A percentile compares a stretch with the other conserved stretches of the same genome.
phyloP scores from a whole-genome alignment of 805 yeast genomes.

The Wickerhamomyces kurtzmanii region DNA sequence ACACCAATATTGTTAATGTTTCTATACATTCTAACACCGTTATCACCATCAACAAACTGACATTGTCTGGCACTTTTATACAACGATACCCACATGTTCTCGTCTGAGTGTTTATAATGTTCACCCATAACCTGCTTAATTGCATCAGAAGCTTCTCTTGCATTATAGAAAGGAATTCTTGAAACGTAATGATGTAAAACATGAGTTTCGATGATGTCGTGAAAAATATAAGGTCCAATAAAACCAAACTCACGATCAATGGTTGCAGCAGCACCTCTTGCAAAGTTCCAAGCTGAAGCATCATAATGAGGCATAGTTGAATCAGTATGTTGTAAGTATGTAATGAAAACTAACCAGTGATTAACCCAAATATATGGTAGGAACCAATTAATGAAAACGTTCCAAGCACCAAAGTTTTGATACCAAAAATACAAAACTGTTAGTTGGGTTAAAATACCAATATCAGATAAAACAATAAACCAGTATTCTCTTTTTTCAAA shows the following conservation, averaged over 20 bases:
- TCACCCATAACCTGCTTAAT: slow-evolving; percentile 80
- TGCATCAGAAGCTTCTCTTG: slow-evolving; percentile 70
- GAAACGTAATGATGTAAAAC: slow-evolving; percentile 80
- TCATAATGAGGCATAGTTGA: slow-evolving; percentile 74
- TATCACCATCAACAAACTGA: slow-evolving; percentile 66
- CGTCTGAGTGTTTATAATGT: slow-evolving; percentile 57
- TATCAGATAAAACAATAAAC: slow-evolving; percentile 62
- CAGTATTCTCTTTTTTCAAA: slow-evolving; percentile 67
- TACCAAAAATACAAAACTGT: slow-evolving; percentile 50
- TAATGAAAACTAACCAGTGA: slow-evolving; percentile 87
- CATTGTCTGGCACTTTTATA: slow-evolving; percentile 59
- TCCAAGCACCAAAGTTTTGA: slow-evolving; percentile 51
- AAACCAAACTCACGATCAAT: slow-evolving; percentile 80
- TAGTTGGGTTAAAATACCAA: slow-evolving; percentile 52
- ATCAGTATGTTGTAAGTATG: slow-evolving; percentile 79
- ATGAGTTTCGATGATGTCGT: slow-evolving; percentile 86
- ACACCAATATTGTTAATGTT: slow-evolving; percentile 56
- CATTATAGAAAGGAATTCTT: slow-evolving; percentile 82
- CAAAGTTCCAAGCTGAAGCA: slow-evolving; percentile 69
- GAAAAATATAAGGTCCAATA: slow-evolving; percentile 70
- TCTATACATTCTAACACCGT: slow-evolving; percentile 67
- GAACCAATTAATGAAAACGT: slow-evolving; percentile 59
- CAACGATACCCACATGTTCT: slow-evolving; percentile 63
- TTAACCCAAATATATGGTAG: slow-evolving; percentile 73
- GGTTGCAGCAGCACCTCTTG: slow-evolving; percentile 86